phyloP scores from a whole-genome alignment of 2,329 filamentous ascomycete genomes.

The Dactylellina cionopaga region DNA sequence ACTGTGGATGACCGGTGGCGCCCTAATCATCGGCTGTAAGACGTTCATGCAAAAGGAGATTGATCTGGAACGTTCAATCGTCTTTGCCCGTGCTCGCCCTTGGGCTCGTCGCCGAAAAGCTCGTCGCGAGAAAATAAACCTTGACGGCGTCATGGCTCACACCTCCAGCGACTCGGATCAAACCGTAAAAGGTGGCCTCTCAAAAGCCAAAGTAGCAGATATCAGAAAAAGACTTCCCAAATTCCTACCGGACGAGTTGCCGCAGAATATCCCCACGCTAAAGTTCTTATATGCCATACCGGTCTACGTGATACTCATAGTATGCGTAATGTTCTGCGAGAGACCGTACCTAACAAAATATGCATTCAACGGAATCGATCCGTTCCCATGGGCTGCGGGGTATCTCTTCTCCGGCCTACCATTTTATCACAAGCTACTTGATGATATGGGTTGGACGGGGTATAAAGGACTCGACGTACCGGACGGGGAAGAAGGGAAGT shows the following conservation, averaged over 20 bases:
- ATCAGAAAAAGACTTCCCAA: constrained; percentile 68
- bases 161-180: constrained; percentile 61
- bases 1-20: constrained; percentile 83
- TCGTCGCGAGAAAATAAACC: constrained; percentile 58
- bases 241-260: constrained; percentile 78
- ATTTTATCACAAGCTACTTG: constrained; percentile 73
- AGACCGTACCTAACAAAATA: constrained; percentile 73
- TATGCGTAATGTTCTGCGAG: constrained; percentile 76
- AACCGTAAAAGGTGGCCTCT: constrained; percentile 64
- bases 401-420: constrained; percentile 86
- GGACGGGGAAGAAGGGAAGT: constrained; percentile 56
- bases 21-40: constrained; percentile 76
- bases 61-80: constrained; percentile 79
- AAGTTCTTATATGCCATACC: constrained; percentile 87
- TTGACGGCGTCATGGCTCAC: constrained; percentile 52
- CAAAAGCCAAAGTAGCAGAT: constrained; percentile 58
- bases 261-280: constrained; percentile 74
- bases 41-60: constrained; percentile 84
- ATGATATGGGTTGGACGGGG: constrained; percentile 55
- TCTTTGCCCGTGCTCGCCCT: constrained; percentile 63
- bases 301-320: constrained; percentile 75
- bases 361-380: constrained; percentile 78
- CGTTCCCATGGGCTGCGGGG: constrained; percentile 89
- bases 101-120: constrained; percentile 59
- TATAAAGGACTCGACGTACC: constrained; percentile 80